A percentile compares a stretch with the other conserved stretches of the same genome.
phyloP scores from a whole-genome alignment of 495 filamentous ascomycete species.

The Glutinoglossum americanum region DNA sequence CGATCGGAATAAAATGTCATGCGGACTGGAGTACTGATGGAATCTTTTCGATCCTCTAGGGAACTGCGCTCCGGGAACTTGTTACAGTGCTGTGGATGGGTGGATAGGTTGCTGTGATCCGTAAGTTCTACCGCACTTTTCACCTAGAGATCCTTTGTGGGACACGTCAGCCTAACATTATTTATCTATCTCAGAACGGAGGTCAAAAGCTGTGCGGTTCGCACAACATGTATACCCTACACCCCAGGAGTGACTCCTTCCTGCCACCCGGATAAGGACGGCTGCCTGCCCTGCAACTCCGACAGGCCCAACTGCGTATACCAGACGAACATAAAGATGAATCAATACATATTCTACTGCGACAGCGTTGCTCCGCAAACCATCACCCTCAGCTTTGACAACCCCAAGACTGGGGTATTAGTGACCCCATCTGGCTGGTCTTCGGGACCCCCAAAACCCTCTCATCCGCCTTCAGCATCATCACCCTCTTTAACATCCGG shows the following conservation, averaged over 20 bases:
- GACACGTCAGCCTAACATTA: neutral
- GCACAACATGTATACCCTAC: neutral
- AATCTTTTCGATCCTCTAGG: neutral
- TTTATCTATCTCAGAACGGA: neutral
- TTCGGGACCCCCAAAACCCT: neutral
- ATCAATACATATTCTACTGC: neutral
- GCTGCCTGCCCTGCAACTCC: neutral
- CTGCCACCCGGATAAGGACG: neutral
- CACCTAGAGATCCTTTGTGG: neutral
- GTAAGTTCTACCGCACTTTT: neutral
- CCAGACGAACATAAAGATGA: neutral
- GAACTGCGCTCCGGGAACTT: neutral
- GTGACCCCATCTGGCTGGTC: neutral
- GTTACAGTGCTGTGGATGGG: neutral
- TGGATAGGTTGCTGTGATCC: neutral
- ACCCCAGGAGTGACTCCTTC: neutral
- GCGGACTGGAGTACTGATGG: neutral
- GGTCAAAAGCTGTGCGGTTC: neutral
- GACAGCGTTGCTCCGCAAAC: neutral
- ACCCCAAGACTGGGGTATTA: neutral
- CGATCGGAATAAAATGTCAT: no score
- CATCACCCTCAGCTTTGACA: neutral
- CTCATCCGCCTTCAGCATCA: neutral
- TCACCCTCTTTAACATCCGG: neutral
- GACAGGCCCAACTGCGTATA: neutral